Evolutionary conservation across 768 basidiomycete species (phyloP), one percentile per base, ranked within the genome.

Genomic region (Suillus subaureus): DNA sequence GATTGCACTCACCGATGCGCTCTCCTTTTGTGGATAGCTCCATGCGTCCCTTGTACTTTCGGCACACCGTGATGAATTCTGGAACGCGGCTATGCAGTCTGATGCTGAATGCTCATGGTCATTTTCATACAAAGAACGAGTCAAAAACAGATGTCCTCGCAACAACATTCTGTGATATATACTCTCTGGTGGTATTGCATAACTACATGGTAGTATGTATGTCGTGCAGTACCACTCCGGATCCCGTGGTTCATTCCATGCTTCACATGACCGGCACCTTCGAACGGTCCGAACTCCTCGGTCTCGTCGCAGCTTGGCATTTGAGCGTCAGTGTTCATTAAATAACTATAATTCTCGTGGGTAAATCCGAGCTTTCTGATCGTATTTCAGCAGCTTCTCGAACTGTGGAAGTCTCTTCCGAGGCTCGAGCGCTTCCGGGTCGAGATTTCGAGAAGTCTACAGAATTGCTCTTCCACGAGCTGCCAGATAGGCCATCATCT

Each of bases 351-450:
- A n/a, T n/a, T n/a, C n/a, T n/a, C 54, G 31, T n/a, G 54, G 31
- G 54, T 31, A 55, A 33, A n/a, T 33, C 8, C 9, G 57, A 58
- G 26, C 37, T 40, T 58, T 40, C 56, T 57, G 37, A 39, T 64
- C 63, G 26, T 23, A 40, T 62, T 35, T 43, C 23, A 42, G 63
- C 37, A 40, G 18, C 33, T 58, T 58, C 57, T 40, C 57, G 57
- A 58, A 58, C 4, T 28, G 2, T 18, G 16, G 51, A 52, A 52
- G 4, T 26, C 15, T 26, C 52, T 45, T 6, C 21, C 54, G 31
- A 21, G 52, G 1, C 31, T 21, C 31, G 11, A 54, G 9, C 49
- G n/a, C 23, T 51, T 23, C 49, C 49, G 6, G 18, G 18, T 33
- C 11, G 11, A 33, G 54, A 33, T 6, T 35, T 13, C 31, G 21